Conservation (phyloP, 2,329 filamentous ascomycete genomes). For the Paraconiothyrium sp. region DNA sequence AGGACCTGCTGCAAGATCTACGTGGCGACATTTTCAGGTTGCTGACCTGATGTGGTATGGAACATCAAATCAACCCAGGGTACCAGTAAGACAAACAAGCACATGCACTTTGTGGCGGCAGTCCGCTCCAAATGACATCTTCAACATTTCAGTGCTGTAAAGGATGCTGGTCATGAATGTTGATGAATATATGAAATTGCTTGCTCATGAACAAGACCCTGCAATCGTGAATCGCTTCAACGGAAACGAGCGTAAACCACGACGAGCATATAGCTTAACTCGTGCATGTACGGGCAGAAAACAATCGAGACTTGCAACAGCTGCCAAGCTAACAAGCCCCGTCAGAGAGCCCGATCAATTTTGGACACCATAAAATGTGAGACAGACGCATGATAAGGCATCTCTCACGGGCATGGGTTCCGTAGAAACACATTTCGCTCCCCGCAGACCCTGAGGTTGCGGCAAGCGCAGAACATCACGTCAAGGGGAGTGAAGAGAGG, state of each 20-base stretch:
- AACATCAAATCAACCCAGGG: not conserved
- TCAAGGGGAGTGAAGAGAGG: not conserved
- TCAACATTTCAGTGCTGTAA: no score
- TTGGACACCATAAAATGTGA: slow-evolving; percentile 52
- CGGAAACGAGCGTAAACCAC: not conserved
- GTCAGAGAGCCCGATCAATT: slow-evolving; percentile 45
- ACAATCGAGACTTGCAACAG: slow-evolving; percentile 42
- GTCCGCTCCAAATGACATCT: no score
- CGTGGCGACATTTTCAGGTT: no score
- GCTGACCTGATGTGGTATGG: not conserved
- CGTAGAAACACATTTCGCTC: slow-evolving; percentile 13
- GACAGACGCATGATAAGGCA: slow-evolving; percentile 45
- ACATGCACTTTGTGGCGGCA: not conserved
- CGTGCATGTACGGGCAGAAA: slow-evolving; percentile 35
- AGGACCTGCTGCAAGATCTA: not conserved
- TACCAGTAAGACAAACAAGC: not conserved
- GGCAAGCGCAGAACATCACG: slow-evolving; percentile 5
- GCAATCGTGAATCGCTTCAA: no score
- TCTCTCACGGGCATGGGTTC: slow-evolving; percentile 52
- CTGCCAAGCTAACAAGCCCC: slow-evolving; percentile 35
- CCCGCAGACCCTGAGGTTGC: not conserved
- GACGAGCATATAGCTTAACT: not conserved
- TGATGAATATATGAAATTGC: no score
- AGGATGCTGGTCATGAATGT: no score
- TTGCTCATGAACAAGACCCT: no score